phyloP scores from a whole-genome alignment of 2,329 filamentous ascomycete genomes.

The Xylaria sp. region DNA sequence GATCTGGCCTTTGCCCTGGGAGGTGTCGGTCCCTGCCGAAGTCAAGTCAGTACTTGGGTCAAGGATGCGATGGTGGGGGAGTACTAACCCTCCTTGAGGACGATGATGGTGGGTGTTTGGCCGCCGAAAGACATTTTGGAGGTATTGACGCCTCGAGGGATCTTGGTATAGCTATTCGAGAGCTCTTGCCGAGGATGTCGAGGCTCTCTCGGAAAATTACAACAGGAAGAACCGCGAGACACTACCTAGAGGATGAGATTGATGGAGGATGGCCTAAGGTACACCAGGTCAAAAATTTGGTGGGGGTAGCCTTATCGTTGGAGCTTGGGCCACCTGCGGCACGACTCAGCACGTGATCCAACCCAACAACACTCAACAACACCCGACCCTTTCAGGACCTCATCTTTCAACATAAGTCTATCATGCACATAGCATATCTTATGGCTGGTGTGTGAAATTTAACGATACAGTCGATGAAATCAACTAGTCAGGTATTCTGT shows the following conservation, averaged over 20 bases:
- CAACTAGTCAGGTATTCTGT: too few species aligned
- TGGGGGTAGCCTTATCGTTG: neutral
- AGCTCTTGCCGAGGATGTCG: neutral
- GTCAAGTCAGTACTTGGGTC: slow-evolving; percentile 12
- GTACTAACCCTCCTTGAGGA: slow-evolving; percentile 94
- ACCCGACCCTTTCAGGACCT: too few species aligned
- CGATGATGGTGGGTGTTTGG: slow-evolving; percentile 96
- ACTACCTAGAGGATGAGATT: neutral
- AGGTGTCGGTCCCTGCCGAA: slow-evolving; percentile 84
- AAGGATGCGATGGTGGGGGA: slow-evolving; percentile 33
- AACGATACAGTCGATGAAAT: too few species aligned
- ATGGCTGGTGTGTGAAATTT: too few species aligned
- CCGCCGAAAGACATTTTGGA: slow-evolving; percentile 89
- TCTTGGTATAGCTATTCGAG: neutral
- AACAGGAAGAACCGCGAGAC: neutral
- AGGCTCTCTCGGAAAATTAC: neutral
- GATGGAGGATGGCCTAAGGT: neutral
- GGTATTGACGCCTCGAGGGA: neutral
- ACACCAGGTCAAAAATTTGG: neutral
- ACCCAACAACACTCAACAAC: neutral
- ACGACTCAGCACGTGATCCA: neutral
- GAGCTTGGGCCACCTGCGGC: neutral
- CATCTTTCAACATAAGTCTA: too few species aligned
- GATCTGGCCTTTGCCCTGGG: slow-evolving; percentile 95
- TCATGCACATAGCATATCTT: too few species aligned